Base-by-base conservation (phyloP, 495 filamentous ascomycete genomes). In the Tetracladium marchalianum region DNA sequence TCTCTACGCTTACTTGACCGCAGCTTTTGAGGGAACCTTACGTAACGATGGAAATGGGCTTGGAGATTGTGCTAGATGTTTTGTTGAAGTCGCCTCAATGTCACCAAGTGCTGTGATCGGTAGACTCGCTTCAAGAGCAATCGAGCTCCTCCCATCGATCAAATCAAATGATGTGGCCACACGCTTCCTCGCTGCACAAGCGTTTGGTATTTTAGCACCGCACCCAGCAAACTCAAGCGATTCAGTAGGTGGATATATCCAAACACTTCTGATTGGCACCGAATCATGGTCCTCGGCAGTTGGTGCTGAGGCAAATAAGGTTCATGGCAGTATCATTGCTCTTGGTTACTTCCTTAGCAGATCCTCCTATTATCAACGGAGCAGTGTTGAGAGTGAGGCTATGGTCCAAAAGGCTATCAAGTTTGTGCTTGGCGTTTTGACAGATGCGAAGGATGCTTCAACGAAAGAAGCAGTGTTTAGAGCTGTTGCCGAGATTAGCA, bases 161-260 rank as follows among this genome's bases (percentile, higher is more conserved):
- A 70, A 65, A 35, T 85, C 83, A 24, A 90, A 85, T 65, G 78
- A 84, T 51, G 70, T 75, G 35, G 71, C 76, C 13, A 67, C 81
- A 8, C 72, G 88, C 31, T 63, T 65, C 35, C 66, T 76, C 12
- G 77, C 81, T 7, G 78, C 87, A 24, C 77, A 79, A 41, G 75
- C 81, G 0, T 82, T 90, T 51, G 92, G 92, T 4, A 78, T 96
- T 18, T 64, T 97, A 1, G 80, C 76, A 2, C 81, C 86, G 1
- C 81, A 89, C 53, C 67, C 72, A 16, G 54, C 43, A 0, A 67
- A 43, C 69, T 70, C 46, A 18, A 13, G 62, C 9, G 12, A 38
- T 10, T 54, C 42, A 15, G 16, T 47, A 13, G 34, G 50, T 13
- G 58, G 53, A n/a, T 65, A 76, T 19, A 51, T 76, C 4, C 34